Evolutionary conservation across 371 early-diverging fungal species (phyloP), one percentile per base, ranked within the genome.

Genomic region (Mortierella sp.): DNA sequence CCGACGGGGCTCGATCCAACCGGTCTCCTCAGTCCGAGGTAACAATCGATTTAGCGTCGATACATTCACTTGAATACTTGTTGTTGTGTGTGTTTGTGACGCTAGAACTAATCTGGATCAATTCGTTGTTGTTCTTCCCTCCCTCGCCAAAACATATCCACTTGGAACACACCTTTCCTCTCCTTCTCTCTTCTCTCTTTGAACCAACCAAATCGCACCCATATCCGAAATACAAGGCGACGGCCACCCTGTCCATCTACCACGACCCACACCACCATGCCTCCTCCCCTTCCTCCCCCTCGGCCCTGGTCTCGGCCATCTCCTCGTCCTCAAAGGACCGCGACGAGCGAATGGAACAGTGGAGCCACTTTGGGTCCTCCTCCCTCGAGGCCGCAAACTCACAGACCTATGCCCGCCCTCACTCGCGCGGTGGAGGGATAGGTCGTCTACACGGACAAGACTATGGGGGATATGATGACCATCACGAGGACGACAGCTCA

Each of bases 1-100:
- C 76, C 40, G 76, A 80, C 16, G 70, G 76, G 43, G 26, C 44
- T 11, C 64, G 70, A n/a, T 31, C 67, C 10, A 73, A 68, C 58
- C 55, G 76, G 43, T 80, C 80, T 31, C 76, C 80, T 58, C 76
- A 72, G 55, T 70, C 76, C 22, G 76, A 80, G 76, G 80, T 76
- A 64, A 68, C 45, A 24, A n/a, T n/a, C n/a, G n/a, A n/a, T n/a
- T n/a, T n/a, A n/a, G n/a, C n/a, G n/a, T n/a, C n/a, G n/a, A n/a
- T n/a, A n/a, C n/a, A n/a, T n/a, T n/a, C n/a, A n/a, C n/a, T n/a
- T n/a, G n/a, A n/a, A n/a, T n/a, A n/a, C 3, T 26, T 13, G 0
- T 19, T 19, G 61, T 58, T 34, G 10, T 34, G 24, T 53, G 26
- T 14, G 8, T 34, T 37, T 22, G 61, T 10, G 26, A 31, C 29